phyloP scores from a whole-genome alignment of 306 rosid genomes.

The Aeschynomene evenia region DNA sequence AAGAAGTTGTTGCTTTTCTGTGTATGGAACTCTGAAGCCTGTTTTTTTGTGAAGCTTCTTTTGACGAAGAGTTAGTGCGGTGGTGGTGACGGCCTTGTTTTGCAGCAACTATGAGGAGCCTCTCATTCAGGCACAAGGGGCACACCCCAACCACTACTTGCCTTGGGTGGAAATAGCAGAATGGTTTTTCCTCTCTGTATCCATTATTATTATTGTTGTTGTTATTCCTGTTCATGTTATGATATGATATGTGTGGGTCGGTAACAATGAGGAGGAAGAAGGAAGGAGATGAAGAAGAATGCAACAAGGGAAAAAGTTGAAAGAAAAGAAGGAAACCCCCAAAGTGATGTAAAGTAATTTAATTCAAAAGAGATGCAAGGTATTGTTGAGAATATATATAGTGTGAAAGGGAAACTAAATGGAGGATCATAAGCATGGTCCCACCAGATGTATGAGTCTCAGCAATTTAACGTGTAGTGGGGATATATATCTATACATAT shows the following conservation, averaged over 20 bases:
- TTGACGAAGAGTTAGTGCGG: conserved; percentile 27
- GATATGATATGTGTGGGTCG: background rate
- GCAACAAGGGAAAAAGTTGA: background rate
- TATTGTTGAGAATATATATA: conserved; percentile 38
- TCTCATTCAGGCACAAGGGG: conserved; percentile 76
- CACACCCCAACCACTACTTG: conserved; percentile 80
- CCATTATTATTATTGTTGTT: conserved; percentile 34
- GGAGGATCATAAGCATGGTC: conserved; percentile 37
- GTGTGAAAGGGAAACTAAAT: conserved; percentile 36
- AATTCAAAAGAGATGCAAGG: conserved; percentile 11
- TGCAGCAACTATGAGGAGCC: conserved; percentile 68
- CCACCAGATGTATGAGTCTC: conserved; percentile 29
- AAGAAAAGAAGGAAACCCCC: background rate
- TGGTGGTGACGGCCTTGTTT: conserved; percentile 46
- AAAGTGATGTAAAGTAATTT: conserved; percentile 29
- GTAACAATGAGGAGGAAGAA: background rate
- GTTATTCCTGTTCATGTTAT: conserved; percentile 39
- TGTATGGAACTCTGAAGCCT: conserved; percentile 32
- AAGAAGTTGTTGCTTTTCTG: conserved; percentile 41
- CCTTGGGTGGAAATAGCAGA: conserved; percentile 82
- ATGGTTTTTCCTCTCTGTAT: conserved; percentile 53
- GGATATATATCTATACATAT: background rate
- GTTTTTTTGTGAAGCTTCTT: conserved; percentile 5
- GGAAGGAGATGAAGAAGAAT: conserved; percentile 20
- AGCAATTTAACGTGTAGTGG: background rate